Conservation (phyloP, 2,329 filamentous ascomycete genomes). For the Penicillium sp. region DNA sequence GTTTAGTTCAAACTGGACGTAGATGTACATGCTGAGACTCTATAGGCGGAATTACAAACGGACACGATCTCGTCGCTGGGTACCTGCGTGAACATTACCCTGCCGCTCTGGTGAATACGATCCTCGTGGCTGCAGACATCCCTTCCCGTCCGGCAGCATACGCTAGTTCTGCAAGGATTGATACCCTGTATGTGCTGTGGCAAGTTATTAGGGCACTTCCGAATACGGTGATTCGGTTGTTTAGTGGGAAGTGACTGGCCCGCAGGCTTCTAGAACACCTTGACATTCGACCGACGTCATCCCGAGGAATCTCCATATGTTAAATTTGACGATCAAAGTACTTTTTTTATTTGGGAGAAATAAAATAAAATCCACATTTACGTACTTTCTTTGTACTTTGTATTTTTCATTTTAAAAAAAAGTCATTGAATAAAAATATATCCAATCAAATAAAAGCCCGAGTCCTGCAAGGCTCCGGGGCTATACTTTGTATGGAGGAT, state of each 20-base stretch:
- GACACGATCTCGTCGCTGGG: constrained; percentile 26
- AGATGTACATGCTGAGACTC: background rate
- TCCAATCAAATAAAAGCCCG: background rate
- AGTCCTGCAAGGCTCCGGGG: too few species aligned
- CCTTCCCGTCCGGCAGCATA: constrained; percentile 30
- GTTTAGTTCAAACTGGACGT: background rate
- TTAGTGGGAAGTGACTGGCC: background rate
- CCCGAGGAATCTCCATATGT: background rate
- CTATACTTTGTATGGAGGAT: too few species aligned
- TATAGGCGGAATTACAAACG: constrained; percentile 30
- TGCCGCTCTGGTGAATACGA: constrained; percentile 31
- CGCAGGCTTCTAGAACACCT: background rate
- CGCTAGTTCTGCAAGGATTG: constrained; percentile 9
- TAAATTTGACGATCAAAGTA: constrained; percentile 6
- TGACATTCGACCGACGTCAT: constrained; percentile 5
- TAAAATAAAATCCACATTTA: too few species aligned
- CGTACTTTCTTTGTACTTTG: too few species aligned
- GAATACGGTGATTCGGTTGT: constrained; percentile 6
- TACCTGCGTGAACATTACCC: constrained; percentile 26
- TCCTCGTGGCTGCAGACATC: constrained; percentile 39
- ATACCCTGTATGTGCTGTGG: constrained; percentile 18
- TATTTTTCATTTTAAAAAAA: too few species aligned
- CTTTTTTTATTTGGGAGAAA: background rate
- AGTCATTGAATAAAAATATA: background rate
- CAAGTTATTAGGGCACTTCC: constrained; percentile 21